Evolutionary conservation across 106 monocot species (phyloP).

Genomic region (Acorus gramineus): DNA sequence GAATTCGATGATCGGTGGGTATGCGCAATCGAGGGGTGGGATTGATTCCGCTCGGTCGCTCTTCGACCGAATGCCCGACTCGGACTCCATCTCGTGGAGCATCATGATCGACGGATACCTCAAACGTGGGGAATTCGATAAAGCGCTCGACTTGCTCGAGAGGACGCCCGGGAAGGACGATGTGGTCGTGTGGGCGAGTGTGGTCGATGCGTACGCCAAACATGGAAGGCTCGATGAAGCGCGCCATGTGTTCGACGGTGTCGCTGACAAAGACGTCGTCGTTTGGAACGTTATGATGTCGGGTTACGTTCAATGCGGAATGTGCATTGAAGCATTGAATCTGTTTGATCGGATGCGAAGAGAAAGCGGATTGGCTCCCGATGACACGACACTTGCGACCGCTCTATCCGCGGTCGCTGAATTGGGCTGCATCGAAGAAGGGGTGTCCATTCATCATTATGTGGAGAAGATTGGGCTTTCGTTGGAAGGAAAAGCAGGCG

Average conservation of each 20-base stretch:
- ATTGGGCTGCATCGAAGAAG: conserved; percentile 22
- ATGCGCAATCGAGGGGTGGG: neutral
- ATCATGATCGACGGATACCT: conserved; percentile 42
- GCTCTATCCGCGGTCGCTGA: conserved; percentile 39
- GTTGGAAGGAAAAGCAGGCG: conserved; percentile 35
- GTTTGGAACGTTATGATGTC: conserved; percentile 44
- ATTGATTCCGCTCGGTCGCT: conserved; percentile 19
- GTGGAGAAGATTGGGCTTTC: conserved; percentile 17
- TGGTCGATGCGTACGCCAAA: conserved; percentile 39
- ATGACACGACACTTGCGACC: conserved; percentile 20
- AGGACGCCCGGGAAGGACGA: conserved; percentile 29
- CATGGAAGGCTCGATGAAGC: conserved; percentile 20
- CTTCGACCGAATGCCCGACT: conserved; percentile 30
- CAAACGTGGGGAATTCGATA: conserved; percentile 19
- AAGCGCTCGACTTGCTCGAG: conserved; percentile 25
- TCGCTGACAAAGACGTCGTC: conserved; percentile 37
- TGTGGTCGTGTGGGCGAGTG: conserved; percentile 31
- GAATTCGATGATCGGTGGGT: conserved; percentile 54
- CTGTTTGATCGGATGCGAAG: conserved; percentile 29
- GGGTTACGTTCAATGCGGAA: conserved; percentile 38
- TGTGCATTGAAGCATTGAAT: conserved; percentile 17
- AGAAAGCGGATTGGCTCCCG: conserved; percentile 16
- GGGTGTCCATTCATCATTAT: conserved; percentile 27
- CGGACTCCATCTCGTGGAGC: conserved; percentile 44
- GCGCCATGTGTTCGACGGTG: conserved; percentile 19